Base-by-base conservation (phyloP, 306 rosid genomes). In the Myrica gale region DNA sequence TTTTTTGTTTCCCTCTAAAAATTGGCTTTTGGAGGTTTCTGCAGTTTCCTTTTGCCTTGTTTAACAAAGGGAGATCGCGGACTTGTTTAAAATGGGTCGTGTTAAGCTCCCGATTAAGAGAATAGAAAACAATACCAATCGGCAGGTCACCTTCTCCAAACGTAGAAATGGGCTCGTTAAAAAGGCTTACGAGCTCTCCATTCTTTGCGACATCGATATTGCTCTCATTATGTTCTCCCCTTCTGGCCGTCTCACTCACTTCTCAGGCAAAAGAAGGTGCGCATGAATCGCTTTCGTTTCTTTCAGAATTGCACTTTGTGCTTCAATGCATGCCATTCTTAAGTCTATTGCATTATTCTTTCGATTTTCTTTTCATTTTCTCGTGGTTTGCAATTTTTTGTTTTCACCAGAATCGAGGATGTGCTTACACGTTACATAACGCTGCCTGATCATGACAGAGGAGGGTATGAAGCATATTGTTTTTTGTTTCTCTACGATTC, bases 121-220 rank as follows among this genome's bases (percentile, higher is more conserved):
- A 80, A 92, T 92, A 83, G 97, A 92, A 45, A 92, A 92, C 76
- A 76, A 50, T 61, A 81, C 91, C 0, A 92, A 92, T 82, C 85
- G 95, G 26, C 97, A 92, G 80, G 97, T 92, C 6, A 92, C 97
- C 20, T 92, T 88, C 75, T 92, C 97, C 4, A 92, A 92, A 17
- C 91, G 97, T 20, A 85, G 95, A 86, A 92, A 92, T 88, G 93
- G 97, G 26, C 90, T 89, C 82, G 89, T 89, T 74, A 92, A 92
- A 79, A 92, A 92, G 80, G 95, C 97, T 8, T 92, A 92, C 5
- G 97, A 92, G 63, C 80, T 92, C 52, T 88, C 97, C 39, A 76
- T 92, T 70, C 87, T 92, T 0, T 92, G 97, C 37, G 97, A 92
- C 82, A 89, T 92, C 69, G 97, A 92, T 66, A 88, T 92, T 75